Evolutionary conservation across 108 stramenopile species (phyloP).

Genomic region (Pseudonitzschia delicatissima): DNA sequence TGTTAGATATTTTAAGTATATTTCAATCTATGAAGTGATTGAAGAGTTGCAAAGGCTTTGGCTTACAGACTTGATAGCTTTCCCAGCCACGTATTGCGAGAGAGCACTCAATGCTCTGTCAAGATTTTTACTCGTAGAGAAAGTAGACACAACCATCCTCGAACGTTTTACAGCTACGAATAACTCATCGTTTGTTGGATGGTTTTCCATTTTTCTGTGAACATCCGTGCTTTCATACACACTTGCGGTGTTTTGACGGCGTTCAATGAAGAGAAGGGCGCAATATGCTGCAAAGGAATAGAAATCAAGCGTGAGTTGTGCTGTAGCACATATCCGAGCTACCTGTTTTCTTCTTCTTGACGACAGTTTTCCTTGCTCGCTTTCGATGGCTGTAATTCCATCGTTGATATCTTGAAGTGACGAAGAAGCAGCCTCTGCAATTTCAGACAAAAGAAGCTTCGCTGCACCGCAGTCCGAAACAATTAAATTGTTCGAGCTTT

Average conservation of each 20-base stretch:
- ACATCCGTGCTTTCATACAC: not conserved
- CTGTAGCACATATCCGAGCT: constrained; percentile 11
- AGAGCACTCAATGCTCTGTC: constrained; percentile 37
- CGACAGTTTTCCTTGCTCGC: not conserved
- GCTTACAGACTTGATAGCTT: constrained; percentile 21
- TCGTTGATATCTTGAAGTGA: constrained; percentile 6
- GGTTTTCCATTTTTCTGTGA: not conserved
- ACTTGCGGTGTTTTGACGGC: constrained; percentile 10
- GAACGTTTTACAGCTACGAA: constrained; percentile 35
- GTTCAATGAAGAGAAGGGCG: constrained; percentile 8
- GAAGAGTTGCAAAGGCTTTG: not conserved
- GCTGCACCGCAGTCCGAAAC: constrained; percentile 12
- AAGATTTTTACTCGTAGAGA: constrained; percentile 16
- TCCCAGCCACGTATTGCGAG: constrained; percentile 30
- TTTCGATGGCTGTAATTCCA: not conserved
- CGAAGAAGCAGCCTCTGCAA: not conserved
- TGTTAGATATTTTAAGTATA: no score
- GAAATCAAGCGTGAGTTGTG: constrained; percentile 15
- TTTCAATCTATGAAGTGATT: not conserved
- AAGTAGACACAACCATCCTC: constrained; percentile 41
- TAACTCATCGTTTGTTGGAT: constrained; percentile 13
- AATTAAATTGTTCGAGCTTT: constrained; percentile 1
- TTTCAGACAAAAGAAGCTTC: constrained; percentile 11
- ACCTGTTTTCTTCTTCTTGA: constrained; percentile 12
- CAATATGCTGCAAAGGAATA: constrained; percentile 11